A percentile compares a stretch with the other conserved stretches of the same genome.
Evolutionary conservation across 176 grass and related monocot species (phyloP).

Genomic region (Aegilops longissima): DNA sequence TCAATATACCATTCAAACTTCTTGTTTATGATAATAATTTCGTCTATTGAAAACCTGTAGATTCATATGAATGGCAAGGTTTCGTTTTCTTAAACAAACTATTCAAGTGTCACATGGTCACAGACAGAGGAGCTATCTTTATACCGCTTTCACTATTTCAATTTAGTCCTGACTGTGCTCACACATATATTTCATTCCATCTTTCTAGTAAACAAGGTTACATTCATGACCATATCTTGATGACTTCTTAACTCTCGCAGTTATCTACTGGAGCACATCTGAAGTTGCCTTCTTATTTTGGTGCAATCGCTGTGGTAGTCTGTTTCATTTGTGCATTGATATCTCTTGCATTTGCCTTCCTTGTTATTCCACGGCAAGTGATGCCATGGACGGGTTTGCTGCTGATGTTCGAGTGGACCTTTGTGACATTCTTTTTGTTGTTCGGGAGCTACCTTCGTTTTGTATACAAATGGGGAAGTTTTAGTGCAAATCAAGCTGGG

Average conservation of each 20-base stretch:
- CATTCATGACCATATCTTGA: conserved; percentile 19
- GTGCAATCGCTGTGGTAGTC: conserved; percentile 46
- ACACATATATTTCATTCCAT: background rate
- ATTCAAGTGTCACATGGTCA: background rate
- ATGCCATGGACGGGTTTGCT: conserved; percentile 92
- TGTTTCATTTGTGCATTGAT: conserved; percentile 51
- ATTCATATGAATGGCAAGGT: background rate
- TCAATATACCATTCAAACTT: background rate
- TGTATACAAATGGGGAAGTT: conserved; percentile 66
- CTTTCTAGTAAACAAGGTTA: background rate
- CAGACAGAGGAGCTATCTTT: conserved; percentile 8
- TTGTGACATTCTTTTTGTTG: conserved; percentile 60
- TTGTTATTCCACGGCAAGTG: conserved; percentile 74
- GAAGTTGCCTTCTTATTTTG: conserved; percentile 72
- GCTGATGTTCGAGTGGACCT: conserved; percentile 80
- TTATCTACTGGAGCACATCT: conserved; percentile 48
- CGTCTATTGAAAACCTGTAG: background rate
- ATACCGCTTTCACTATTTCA: background rate
- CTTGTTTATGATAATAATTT: background rate
- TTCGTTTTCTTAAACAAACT: background rate
- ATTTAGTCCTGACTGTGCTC: background rate
- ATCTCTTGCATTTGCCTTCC: conserved; percentile 70
- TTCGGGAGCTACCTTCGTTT: conserved; percentile 71
- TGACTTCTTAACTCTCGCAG: conserved; percentile 35
- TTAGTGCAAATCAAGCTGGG: conserved; percentile 45